Percentiles rank a stretch among this genome's conserved stretches.
Evolutionary conservation across 164 flowering plant species (phyloP).

Genomic region (grape (Vitis vinifera)): ASM3070453v1 NC_081818.1:28327001-28327500

Average conservation of each 20-base stretch:
- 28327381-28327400: no score
- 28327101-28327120: conserved; percentile 93
- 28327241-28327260: conserved; percentile 5
- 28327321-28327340: not conserved
- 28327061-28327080: conserved; percentile 42
- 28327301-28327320: not conserved
- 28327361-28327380: no score
- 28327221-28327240: conserved; percentile 90
- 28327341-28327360: not conserved
- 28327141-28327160: conserved; percentile 97
- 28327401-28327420: no score
- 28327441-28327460: no score
- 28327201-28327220: conserved; percentile 90
- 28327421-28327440: no score
- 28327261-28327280: not conserved
- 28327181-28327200: conserved; percentile 87
- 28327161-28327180: conserved; percentile 92
- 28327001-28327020: not conserved
- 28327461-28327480: no score
- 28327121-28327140: conserved; percentile 75
- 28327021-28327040: not conserved
- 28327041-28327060: conserved; percentile 6
- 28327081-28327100: conserved; percentile 99
- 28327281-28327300: not conserved
- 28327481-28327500: no score